Evolutionary conservation across 331 rosid genomes (phyloP), one percentile per base, ranked within the genome.

Genomic region (Pyracantha coccinea): DNA sequence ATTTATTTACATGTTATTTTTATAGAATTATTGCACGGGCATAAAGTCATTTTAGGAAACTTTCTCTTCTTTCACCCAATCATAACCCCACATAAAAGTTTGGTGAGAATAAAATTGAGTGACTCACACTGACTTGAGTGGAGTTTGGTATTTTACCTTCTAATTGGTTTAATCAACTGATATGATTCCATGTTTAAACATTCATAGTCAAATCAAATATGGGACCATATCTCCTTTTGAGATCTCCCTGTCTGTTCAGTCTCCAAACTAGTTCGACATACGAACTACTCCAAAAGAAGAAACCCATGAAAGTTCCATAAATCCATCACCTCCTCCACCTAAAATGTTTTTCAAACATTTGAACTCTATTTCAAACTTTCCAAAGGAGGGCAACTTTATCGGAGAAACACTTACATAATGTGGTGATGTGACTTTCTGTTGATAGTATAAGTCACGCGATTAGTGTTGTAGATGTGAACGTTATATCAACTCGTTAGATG

Each of bases 141-240:
- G 86, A 82, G 87, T 81, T 80, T 74, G 81, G 79, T 75, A 70
- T 81, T 73, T 79, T 67, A 71, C 55, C 31, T 60, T 84, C 66
- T 68, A 55, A 84, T 79, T 75, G 81, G 85, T 75, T 68, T 50
- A 77, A 77, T 65, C 69, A 82, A 79, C 78, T 23, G 59, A 70
- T 78, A 85, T 78, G 80, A 82, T 83, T 88, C 76, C 75, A 81
- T 74, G 69, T 77, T 78, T 63, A 65, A 50, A 57, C 60, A 80
- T 69, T 76, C 64, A 59, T 16, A 72, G 62, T 84, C 82, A 81
- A 76, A 80, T 88, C 87, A 85, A 82, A 77, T 75, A 47, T 75
- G 87, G 84, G 83, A 20, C 94, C 80, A 83, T 77, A 92, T 92
- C 92, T 87, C 96, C 85, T 92, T 86, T 53, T 5, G 20, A 86